A percentile compares a stretch with the other conserved stretches of the same genome.
Conservation (phyloP, 2,329 filamentous ascomycete species). For the Colletotrichum sidae region DNA sequence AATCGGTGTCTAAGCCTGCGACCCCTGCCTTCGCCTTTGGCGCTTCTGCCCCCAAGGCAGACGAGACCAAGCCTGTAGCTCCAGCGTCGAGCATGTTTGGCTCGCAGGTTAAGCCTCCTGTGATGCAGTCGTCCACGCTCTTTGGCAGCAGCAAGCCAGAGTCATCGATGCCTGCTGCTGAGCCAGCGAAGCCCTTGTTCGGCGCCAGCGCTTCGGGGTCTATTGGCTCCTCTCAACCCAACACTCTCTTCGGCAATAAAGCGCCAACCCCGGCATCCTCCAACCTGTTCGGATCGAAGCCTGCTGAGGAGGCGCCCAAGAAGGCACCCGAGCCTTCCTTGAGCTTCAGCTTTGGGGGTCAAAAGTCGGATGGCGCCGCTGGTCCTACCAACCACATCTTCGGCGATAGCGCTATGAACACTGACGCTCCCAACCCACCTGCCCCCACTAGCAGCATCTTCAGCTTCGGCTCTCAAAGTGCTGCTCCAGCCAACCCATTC, state of each 20-base stretch:
- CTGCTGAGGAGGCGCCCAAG: conserved; percentile 13
- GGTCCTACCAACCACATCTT: conserved; percentile 48
- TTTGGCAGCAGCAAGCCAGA: conserved; percentile 52
- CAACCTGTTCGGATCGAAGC: conserved; percentile 46
- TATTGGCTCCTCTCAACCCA: conserved; percentile 35
- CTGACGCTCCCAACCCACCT: conserved; percentile 41
- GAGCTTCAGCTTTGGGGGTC: conserved; percentile 52
- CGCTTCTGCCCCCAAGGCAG: conserved; percentile 30
- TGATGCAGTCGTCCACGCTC: conserved; percentile 48
- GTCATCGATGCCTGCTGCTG: conserved; percentile 39
- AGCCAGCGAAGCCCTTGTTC: conserved; percentile 44
- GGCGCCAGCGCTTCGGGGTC: conserved; percentile 34
- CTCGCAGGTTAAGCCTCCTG: conserved; percentile 36
- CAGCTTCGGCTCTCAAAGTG: conserved; percentile 50
- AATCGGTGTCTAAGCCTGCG: conserved; percentile 28
- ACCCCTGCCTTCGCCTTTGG: conserved; percentile 37
- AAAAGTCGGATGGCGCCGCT: conserved; percentile 46
- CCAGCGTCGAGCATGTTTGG: conserved; percentile 42
- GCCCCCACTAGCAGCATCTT: conserved; percentile 46
- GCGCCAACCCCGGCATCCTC: conserved; percentile 39
- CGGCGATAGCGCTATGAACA: conserved; percentile 56
- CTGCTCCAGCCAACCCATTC: conserved; percentile 36
- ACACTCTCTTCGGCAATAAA: conserved; percentile 39
- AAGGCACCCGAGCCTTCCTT: conserved; percentile 41
- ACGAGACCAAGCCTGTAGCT: conserved; percentile 38